A percentile compares a stretch with the other conserved stretches of the same genome.
These are phyloP conservation scores for Metroxylon sagu DNA, from an alignment of 176 grass and related monocot genomes.

Conservation along the genomic window DNA sequence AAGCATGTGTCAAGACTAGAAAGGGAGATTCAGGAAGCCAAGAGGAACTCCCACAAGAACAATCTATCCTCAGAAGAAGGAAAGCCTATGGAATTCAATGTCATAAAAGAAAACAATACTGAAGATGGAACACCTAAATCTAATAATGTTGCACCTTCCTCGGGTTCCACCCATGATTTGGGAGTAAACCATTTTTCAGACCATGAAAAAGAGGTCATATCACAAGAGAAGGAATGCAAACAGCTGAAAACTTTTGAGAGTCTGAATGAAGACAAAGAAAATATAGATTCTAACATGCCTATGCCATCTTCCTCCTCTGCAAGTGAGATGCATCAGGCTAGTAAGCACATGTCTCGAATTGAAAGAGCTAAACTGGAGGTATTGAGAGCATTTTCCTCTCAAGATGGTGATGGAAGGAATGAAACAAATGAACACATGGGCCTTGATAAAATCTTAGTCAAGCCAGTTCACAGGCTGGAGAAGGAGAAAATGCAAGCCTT, in stretches of 20 bases:
- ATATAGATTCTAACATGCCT: slow-evolving; percentile 15
- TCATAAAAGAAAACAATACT: background rate
- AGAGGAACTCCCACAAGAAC: slow-evolving; percentile 30
- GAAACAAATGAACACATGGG: background rate
- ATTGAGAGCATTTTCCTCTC: slow-evolving; percentile 35
- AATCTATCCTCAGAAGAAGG: slow-evolving; percentile 21
- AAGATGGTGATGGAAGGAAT: slow-evolving; percentile 23
- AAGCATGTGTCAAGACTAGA: slow-evolving; percentile 57
- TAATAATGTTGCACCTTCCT: background rate
- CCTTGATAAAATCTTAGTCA: slow-evolving; percentile 50
- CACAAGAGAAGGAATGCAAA: too few species aligned
- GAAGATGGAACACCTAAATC: background rate
- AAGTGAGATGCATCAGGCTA: slow-evolving; percentile 18
- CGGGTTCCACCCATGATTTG: too few species aligned
- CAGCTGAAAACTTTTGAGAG: too few species aligned
- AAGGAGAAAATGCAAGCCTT: slow-evolving; percentile 41
- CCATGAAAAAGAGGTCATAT: too few species aligned
- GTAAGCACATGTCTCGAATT: slow-evolving; percentile 38
- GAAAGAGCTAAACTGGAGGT: slow-evolving; percentile 51
- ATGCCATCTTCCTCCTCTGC: slow-evolving; percentile 24
- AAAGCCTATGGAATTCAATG: slow-evolving; percentile 5
- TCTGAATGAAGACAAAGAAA: slow-evolving; percentile 34
- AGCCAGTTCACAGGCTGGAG: slow-evolving; percentile 37
- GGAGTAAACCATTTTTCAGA: too few species aligned
- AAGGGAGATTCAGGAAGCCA: slow-evolving; percentile 50